Conservation (phyloP, 305 asterid genomes). For the Striga hermonthica region DNA sequence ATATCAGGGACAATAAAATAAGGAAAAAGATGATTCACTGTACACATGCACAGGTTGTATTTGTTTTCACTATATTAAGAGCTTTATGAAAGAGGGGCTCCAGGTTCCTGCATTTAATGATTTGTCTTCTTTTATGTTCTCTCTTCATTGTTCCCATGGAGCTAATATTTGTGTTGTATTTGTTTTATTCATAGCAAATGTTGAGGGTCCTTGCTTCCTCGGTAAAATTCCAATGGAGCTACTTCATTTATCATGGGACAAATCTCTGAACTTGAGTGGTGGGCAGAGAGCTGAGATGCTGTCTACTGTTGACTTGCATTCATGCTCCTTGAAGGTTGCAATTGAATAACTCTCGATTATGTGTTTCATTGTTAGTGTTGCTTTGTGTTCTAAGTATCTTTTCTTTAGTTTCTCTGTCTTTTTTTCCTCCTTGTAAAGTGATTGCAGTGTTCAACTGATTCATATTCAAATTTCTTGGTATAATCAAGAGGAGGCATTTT, state of each 20-base stretch:
- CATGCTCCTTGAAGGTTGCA: conserved; percentile 73
- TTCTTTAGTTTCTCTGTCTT: conserved; percentile 14
- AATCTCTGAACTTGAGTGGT: conserved; percentile 66
- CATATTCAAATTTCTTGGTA: not conserved
- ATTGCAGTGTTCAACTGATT: not conserved
- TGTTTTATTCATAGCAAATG: conserved; percentile 44
- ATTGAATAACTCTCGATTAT: conserved; percentile 12
- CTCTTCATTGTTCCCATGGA: conserved; percentile 11
- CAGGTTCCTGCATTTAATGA: conserved; percentile 26
- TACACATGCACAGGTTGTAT: no score
- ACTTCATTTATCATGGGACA: conserved; percentile 82
- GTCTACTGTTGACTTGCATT: conserved; percentile 74
- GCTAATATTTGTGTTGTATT: conserved; percentile 26
- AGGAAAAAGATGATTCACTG: no score
- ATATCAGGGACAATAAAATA: no score
- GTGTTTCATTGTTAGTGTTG: conserved; percentile 24
- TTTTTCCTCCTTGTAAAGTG: not conserved
- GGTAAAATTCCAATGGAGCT: conserved; percentile 89
- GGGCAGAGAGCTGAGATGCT: conserved; percentile 90
- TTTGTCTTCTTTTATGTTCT: conserved; percentile 14
- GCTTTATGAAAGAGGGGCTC: conserved; percentile 5
- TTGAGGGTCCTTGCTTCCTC: conserved; percentile 70
- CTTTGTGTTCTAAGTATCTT: conserved; percentile 12
- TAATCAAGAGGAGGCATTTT: not conserved
- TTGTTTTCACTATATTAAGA: conserved; percentile 12